phyloP scores from a whole-genome alignment of 768 basidiomycete species.

The Lentinula boryana region DNA sequence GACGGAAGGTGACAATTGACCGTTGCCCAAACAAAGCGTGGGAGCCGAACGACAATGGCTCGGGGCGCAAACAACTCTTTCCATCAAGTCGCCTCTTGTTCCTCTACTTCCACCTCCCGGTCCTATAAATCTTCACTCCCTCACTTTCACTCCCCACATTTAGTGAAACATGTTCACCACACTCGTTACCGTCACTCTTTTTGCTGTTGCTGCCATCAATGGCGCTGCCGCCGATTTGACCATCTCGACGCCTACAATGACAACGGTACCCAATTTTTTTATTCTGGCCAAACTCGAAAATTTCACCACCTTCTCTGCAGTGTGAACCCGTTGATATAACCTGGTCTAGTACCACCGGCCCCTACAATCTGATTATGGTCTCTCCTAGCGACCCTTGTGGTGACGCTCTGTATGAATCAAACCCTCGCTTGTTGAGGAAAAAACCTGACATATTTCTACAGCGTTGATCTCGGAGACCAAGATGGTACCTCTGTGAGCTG shows the following conservation, averaged over 20 bases:
- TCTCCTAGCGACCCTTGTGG: slow-evolving; percentile 50
- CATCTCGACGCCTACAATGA: slow-evolving; percentile 38
- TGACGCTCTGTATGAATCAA: slow-evolving; percentile 46
- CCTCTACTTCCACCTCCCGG: slow-evolving; percentile 20
- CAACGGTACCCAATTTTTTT: slow-evolving; percentile 1
- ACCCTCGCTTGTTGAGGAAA: not conserved
- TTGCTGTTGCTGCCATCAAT: slow-evolving; percentile 48
- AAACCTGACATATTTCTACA: slow-evolving; percentile 19
- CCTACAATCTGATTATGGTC: slow-evolving; percentile 59
- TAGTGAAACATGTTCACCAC: slow-evolving; percentile 64
- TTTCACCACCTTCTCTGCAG: slow-evolving; percentile 26
- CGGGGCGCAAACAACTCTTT: slow-evolving; percentile 17
- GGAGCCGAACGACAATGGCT: slow-evolving; percentile 10
- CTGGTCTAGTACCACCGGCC: slow-evolving; percentile 41
- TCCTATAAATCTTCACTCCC: slow-evolving; percentile 12
- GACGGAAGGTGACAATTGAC: slow-evolving; percentile 1
- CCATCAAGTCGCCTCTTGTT: slow-evolving; percentile 8
- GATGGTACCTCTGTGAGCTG: slow-evolving; percentile 36
- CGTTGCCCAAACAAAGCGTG: not conserved
- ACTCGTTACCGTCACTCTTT: slow-evolving; percentile 69
- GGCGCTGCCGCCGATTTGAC: slow-evolving; percentile 48
- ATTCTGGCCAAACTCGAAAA: not conserved
- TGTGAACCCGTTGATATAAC: slow-evolving; percentile 44
- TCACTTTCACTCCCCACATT: slow-evolving; percentile 10
- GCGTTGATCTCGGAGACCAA: slow-evolving; percentile 57